Conservation (phyloP, 352 stramenopile species). For the Heterotrichella gracilis region DNA sequence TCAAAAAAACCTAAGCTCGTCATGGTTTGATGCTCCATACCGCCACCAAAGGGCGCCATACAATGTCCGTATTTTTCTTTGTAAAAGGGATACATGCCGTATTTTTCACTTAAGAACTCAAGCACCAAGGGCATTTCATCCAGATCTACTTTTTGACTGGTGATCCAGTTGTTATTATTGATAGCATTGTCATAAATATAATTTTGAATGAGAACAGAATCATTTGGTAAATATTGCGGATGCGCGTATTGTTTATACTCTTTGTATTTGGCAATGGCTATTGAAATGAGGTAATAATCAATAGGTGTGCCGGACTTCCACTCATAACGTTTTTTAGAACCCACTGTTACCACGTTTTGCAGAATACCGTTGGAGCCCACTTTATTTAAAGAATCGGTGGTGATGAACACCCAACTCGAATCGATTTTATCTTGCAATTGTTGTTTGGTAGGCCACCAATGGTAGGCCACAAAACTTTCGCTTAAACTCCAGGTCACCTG, state of each 20-base stretch:
- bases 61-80: constrained; percentile 6
- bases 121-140: neutral
- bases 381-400: neutral
- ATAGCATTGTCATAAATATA: neutral
- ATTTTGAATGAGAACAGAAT: constrained; percentile 8
- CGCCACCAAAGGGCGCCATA: neutral
- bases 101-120: neutral
- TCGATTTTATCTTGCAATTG: neutral
- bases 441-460: neutral
- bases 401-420: neutral
- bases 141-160: neutral
- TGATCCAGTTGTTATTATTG: neutral
- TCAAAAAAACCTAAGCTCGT: neutral
- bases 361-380: neutral
- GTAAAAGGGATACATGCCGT: neutral
- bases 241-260: neutral
- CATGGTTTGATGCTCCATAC: neutral
- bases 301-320: neutral
- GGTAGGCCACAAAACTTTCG: neutral
- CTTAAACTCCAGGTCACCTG: neutral
- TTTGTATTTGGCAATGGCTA: neutral
- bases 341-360: neutral
- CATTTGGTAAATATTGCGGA: neutral
- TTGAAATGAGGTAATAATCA: constrained; percentile 2
- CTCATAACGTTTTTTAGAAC: neutral